phyloP scores from a whole-genome alignment of 2,329 filamentous ascomycete genomes.

The Stagonosporopsis chrysanthemi region DNA sequence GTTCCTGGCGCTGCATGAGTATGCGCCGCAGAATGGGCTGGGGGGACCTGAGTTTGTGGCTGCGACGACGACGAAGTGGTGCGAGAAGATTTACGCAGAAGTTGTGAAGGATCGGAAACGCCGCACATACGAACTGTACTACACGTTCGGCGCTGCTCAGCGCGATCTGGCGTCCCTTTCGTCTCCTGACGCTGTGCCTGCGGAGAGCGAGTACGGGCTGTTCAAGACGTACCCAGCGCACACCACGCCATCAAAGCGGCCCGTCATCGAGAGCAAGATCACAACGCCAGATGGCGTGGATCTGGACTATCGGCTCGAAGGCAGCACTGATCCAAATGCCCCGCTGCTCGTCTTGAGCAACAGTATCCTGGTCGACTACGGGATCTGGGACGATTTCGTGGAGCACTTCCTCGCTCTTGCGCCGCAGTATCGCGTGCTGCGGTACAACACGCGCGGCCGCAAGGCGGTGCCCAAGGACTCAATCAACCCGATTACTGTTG shows the following conservation, averaged over 20 bases:
- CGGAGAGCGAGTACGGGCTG: slow-evolving; percentile 59
- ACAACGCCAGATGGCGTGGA: slow-evolving; percentile 72
- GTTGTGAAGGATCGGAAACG: slow-evolving; percentile 65
- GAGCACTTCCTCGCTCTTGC: slow-evolving; percentile 62
- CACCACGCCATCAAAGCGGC: slow-evolving; percentile 37
- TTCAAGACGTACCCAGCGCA: slow-evolving; percentile 63
- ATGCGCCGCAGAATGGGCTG: slow-evolving; percentile 70
- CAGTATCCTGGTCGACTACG: slow-evolving; percentile 77
- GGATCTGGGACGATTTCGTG: slow-evolving; percentile 83
- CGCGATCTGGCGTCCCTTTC: slow-evolving; percentile 70
- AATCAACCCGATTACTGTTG: slow-evolving; percentile 60
- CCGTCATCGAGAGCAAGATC: slow-evolving; percentile 71
- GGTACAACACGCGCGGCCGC: slow-evolving; percentile 80
- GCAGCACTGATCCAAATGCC: slow-evolving; percentile 69
- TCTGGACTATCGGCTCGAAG: slow-evolving; percentile 79
- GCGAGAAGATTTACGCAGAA: slow-evolving; percentile 64
- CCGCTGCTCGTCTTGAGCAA: slow-evolving; percentile 80
- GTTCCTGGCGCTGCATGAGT: slow-evolving; percentile 75
- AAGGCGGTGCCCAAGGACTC: slow-evolving; percentile 54
- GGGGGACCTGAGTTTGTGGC: slow-evolving; percentile 70
- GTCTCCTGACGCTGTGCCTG: slow-evolving; percentile 57
- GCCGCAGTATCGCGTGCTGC: slow-evolving; percentile 74
- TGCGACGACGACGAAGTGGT: slow-evolving; percentile 68
- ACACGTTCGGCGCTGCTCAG: slow-evolving; percentile 78
- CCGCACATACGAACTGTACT: slow-evolving; percentile 74